Conservation (phyloP, 2,329 filamentous ascomycete species). For the Aaosphaeria pasadenensis region DNA sequence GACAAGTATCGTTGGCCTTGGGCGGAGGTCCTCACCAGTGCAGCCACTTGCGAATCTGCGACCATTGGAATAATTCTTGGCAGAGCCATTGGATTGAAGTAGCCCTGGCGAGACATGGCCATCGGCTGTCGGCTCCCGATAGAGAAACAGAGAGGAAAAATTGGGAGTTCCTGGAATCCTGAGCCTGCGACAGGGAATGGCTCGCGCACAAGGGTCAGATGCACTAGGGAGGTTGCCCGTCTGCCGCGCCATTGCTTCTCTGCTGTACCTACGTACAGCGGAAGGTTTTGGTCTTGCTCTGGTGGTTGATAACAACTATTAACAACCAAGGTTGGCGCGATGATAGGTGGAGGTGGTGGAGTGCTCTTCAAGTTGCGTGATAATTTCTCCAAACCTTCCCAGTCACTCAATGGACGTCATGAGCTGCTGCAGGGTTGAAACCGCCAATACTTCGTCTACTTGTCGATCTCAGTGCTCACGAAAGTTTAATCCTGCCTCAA, state of each 20-base stretch:
- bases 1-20: no score
- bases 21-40: no score
- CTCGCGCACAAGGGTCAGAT: not conserved
- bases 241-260: not conserved
- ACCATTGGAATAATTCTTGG: not conserved
- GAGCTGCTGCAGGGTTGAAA: constrained; percentile 1
- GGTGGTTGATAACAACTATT: no score
- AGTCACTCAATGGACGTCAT: not conserved
- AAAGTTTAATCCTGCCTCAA: constrained; percentile 1
- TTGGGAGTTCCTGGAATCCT: no score
- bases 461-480: not conserved
- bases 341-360: no score
- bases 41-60: no score
- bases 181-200: not conserved
- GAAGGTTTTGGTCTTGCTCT: no score
- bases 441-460: not conserved
- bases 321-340: no score
- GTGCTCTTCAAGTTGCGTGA: no score
- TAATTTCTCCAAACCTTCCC: no score
- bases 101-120: not conserved
- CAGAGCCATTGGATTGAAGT: constrained; percentile 1
- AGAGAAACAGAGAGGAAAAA: not conserved
- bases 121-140: constrained; percentile 1
- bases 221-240: constrained; percentile 4
- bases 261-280: no score